These are phyloP conservation scores for Dipodascus albidus DNA, from an alignment of 805 yeast species.

Conservation along the genomic window DNA sequence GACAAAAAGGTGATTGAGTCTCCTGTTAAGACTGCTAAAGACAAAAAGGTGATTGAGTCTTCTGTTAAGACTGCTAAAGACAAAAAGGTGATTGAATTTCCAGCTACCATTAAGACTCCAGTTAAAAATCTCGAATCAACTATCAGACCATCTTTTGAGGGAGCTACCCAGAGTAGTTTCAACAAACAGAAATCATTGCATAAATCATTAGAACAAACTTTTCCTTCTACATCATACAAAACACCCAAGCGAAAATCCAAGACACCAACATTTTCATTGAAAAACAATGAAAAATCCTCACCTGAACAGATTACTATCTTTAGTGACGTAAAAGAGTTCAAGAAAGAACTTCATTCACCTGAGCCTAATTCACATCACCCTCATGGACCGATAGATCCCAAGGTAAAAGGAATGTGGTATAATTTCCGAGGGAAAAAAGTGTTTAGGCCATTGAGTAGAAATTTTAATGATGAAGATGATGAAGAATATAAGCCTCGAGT, in stretches of 20 bases:
- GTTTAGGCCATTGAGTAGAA: slow-evolving; percentile 24
- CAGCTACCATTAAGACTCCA: not conserved
- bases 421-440: slow-evolving; percentile 28
- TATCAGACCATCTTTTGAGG: too few relatives aligned
- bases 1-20: not conserved
- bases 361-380: not conserved
- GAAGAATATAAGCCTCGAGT: slow-evolving; percentile 12
- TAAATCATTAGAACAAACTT: not conserved
- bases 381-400: slow-evolving; percentile 9
- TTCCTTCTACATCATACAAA: not conserved
- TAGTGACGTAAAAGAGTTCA: slow-evolving; percentile 9
- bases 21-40: not conserved
- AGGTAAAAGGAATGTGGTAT: slow-evolving; percentile 26
- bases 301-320: slow-evolving; percentile 6
- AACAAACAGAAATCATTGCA: too few relatives aligned
- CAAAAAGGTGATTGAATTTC: not conserved
- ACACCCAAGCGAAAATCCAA: not conserved
- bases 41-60: not conserved
- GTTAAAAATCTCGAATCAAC: too few relatives aligned
- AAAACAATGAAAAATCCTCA: too few relatives aligned
- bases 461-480: slow-evolving; percentile 10
- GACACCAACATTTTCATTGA: too few relatives aligned
- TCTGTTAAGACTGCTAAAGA: not conserved
- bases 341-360: slow-evolving; percentile 8
- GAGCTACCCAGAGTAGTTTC: too few relatives aligned